These are phyloP conservation scores for Pistacia atlantica DNA, from an alignment of 345 rosid species.

Conservation along the genomic window DNA sequence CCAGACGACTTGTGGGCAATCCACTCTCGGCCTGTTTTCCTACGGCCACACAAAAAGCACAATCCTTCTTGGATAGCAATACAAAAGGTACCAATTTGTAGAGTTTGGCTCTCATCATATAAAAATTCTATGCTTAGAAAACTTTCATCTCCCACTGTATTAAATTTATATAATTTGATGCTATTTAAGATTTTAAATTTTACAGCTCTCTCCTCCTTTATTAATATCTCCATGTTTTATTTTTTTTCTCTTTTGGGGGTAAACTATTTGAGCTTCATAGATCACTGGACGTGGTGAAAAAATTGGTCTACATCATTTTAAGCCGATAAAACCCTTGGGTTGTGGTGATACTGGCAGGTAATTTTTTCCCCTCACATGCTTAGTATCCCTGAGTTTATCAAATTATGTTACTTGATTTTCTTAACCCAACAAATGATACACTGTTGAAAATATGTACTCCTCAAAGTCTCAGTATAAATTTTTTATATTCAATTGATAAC, in stretches of 20 bases:
- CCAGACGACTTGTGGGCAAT: too few species aligned
- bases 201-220: not conserved
- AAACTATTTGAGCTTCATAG: slow-evolving; percentile 33
- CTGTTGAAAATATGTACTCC: not conserved
- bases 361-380: not conserved
- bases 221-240: not conserved
- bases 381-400: not conserved
- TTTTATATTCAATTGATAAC: not conserved
- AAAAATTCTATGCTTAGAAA: not conserved
- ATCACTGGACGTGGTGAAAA: slow-evolving; percentile 69
- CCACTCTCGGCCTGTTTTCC: too few species aligned
- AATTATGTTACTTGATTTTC: not conserved
- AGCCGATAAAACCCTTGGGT: slow-evolving; percentile 78
- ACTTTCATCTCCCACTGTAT: not conserved
- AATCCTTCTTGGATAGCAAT: too few species aligned
- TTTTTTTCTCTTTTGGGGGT: not conserved
- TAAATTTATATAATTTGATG: not conserved
- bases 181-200: not conserved
- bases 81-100: not conserved
- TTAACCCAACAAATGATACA: not conserved
- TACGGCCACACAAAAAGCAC: too few species aligned
- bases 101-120: not conserved
- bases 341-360: slow-evolving; percentile 99
- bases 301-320: slow-evolving; percentile 84
- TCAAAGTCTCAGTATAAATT: not conserved